Percentiles rank a stretch among this genome's conserved stretches.
Evolutionary conservation across 495 filamentous ascomycete genomes (phyloP).

Genomic region (Penicillium macrosclerotiorum): DNA sequence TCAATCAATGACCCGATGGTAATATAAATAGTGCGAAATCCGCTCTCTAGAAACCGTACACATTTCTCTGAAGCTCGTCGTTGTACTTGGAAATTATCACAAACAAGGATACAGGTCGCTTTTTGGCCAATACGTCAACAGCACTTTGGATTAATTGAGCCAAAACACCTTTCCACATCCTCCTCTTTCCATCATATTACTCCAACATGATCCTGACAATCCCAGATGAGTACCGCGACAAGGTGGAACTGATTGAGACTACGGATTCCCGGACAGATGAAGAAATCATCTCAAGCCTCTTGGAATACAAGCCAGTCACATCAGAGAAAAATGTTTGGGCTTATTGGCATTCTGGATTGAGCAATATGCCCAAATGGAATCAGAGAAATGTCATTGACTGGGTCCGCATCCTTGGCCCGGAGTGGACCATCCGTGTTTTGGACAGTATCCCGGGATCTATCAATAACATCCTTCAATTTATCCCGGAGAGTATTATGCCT

Average conservation of each 20-base stretch:
- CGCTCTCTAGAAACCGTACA: no score
- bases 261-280: background rate
- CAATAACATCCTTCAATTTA: constrained; percentile 11
- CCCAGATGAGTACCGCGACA: background rate
- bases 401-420: constrained; percentile 14
- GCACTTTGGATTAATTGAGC: no score
- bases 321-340: constrained; percentile 30
- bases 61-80: no score
- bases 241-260: background rate
- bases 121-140: no score
- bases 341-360: constrained; percentile 24
- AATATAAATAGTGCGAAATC: no score
- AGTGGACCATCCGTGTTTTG: constrained; percentile 27
- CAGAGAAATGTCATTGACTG: constrained; percentile 25
- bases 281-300: background rate
- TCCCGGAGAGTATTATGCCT: constrained; percentile 10
- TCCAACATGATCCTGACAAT: no score
- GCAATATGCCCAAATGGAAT: constrained; percentile 19
- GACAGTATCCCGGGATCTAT: constrained; percentile 18
- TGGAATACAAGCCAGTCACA: constrained; percentile 13
- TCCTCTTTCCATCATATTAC: no score
- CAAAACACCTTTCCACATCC: no score
- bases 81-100: no score
- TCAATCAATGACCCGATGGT: no score
- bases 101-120: no score